Conservation (phyloP, 305 asterid genomes). For the Plantago lanceolata region DNA sequence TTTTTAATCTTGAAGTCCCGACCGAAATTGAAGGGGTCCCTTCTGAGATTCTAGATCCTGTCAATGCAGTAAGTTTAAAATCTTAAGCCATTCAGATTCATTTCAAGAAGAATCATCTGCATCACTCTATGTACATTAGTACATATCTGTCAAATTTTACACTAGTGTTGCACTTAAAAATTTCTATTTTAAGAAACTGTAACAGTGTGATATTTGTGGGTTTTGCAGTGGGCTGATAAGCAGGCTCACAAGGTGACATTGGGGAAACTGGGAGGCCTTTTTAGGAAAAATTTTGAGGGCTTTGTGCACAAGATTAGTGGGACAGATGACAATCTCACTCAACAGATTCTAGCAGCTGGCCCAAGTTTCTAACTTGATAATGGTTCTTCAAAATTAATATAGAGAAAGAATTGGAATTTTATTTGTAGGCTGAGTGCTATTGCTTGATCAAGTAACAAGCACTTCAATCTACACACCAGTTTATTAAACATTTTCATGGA, state of each 20-base stretch:
- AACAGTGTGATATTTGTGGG: background rate
- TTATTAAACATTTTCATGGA: no score
- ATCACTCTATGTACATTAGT: background rate
- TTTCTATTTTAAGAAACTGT: background rate
- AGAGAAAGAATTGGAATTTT: no score
- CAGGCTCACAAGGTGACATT: slow-evolving; percentile 61
- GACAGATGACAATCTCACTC: slow-evolving; percentile 52
- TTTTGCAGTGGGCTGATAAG: slow-evolving; percentile 67
- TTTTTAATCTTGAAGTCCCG: no score
- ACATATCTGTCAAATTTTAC: background rate
- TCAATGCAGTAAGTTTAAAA: slow-evolving; percentile 57
- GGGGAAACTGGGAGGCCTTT: slow-evolving; percentile 69
- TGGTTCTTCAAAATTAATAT: no score
- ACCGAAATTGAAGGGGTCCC: slow-evolving; percentile 78
- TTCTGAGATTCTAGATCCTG: slow-evolving; percentile 79
- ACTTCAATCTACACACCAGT: no score
- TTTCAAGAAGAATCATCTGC: background rate
- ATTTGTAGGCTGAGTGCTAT: no score
- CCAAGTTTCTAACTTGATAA: slow-evolving; percentile 46
- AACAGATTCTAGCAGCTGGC: slow-evolving; percentile 81
- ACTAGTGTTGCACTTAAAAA: no score
- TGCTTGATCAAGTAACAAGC: no score
- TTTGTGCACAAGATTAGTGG: slow-evolving; percentile 77
- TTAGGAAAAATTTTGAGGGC: slow-evolving; percentile 78
- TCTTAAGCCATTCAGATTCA: no score